Conservation (phyloP, 176 grass and related monocot genomes). For the Guadua angustifolia region DNA sequence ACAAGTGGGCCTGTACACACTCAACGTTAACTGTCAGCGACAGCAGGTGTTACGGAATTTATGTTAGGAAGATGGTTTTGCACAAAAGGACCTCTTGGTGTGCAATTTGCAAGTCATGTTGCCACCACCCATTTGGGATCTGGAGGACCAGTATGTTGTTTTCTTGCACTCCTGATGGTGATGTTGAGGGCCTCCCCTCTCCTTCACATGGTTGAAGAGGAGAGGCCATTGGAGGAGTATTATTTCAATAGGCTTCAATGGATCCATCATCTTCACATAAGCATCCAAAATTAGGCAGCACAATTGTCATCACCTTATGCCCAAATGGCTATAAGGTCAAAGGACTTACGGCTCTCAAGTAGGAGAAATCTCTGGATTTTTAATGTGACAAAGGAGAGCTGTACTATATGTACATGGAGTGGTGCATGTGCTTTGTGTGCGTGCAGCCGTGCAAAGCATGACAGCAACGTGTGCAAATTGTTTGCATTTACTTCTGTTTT, state of each 20-base stretch:
- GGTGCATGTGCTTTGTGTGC: not conserved
- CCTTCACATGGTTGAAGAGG: conserved; percentile 23
- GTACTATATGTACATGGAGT: not conserved
- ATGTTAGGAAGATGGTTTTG: not conserved
- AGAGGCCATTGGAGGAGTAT: not conserved
- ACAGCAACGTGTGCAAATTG: too few species aligned
- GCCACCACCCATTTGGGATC: conserved; percentile 10
- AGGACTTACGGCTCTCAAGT: not conserved
- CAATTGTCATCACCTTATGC: conserved; percentile 12
- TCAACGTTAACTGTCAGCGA: not conserved
- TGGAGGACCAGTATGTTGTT: conserved; percentile 31
- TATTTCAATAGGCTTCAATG: not conserved
- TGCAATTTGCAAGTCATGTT: not conserved
- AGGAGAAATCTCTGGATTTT: not conserved
- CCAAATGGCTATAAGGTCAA: not conserved
- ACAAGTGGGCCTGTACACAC: not conserved
- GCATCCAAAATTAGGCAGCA: conserved; percentile 17
- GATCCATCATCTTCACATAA: conserved; percentile 4
- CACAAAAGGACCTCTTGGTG: not conserved
- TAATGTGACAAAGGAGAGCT: not conserved
- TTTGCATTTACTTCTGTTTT: not conserved
- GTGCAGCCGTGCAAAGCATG: conserved; percentile 6
- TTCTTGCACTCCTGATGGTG: conserved; percentile 14
- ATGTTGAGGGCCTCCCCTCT: not conserved
- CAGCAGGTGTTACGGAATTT: not conserved